phyloP scores from a whole-genome alignment of 352 stramenopile genomes.

The Thalassiosira ordinaria region DNA sequence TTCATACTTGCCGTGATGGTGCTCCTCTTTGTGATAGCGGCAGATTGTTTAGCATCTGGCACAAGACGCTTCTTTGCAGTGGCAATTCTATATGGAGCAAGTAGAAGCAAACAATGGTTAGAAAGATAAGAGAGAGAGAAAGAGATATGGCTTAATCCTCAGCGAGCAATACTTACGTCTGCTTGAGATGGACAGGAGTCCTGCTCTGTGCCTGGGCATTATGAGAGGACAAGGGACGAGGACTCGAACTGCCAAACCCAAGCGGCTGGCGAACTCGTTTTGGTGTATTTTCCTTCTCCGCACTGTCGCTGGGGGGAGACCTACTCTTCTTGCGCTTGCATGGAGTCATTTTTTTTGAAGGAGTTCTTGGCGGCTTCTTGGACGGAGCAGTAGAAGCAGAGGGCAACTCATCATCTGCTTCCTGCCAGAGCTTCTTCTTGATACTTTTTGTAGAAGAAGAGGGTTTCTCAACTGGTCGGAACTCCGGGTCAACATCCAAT shows the following conservation, averaged over 20 bases:
- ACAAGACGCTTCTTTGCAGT: constrained; percentile 22
- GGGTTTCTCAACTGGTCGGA: constrained; percentile 7
- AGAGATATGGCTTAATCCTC: background rate
- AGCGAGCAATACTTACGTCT: constrained; percentile 26
- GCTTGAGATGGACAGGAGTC: constrained; percentile 40
- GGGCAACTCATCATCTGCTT: background rate
- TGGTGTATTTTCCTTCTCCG: constrained; percentile 19
- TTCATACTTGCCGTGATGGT: constrained; percentile 9
- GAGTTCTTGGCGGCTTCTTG: background rate
- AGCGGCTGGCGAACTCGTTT: background rate
- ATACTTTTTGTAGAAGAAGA: constrained; percentile 7
- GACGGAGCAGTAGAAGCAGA: background rate
- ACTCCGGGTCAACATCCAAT: background rate
- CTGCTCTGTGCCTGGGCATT: constrained; percentile 11
- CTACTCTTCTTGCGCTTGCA: constrained; percentile 10
- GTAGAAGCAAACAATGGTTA: background rate
- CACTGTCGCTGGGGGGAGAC: background rate
- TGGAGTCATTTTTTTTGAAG: constrained; percentile 7
- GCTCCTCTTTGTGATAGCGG: constrained; percentile 11
- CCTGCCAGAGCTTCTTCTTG: constrained; percentile 28
- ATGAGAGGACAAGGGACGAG: constrained; percentile 13
- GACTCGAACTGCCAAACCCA: constrained; percentile 21
- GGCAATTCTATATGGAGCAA: constrained; percentile 4
- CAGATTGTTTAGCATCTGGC: constrained; percentile 23
- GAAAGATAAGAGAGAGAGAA: background rate